Evolutionary conservation across 257 asterid species (phyloP), one percentile per base, ranked within the genome.

Genomic region (Ehretia macrophylla): DNA sequence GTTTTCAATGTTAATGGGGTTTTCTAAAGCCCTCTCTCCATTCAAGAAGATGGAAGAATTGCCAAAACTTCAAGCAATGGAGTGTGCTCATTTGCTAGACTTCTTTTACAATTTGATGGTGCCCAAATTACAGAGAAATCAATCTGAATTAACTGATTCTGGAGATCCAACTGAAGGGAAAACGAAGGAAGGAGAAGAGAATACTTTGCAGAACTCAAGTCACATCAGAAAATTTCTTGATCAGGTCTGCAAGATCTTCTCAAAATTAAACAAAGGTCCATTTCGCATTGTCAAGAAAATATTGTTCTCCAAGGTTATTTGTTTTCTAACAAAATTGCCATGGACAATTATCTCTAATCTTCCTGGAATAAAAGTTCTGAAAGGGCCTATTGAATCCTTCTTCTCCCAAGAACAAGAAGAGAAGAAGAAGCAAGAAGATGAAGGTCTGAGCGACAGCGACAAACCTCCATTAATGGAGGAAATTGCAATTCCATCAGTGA

Each of bases 341-440:
- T 77, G 73, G 79, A 71, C 62, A 12, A 23, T 87, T 8, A 27
- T 84, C n/a, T n/a, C n/a, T n/a, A n/a, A n/a, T n/a, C n/a, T n/a
- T n/a, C n/a, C n/a, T n/a, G n/a, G n/a, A n/a, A 4, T 82, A 50
- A 61, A 66, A 19, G 42, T 84, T 51, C 23, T 77, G 13, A 78
- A 62, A 51, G 80, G 70, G 12, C 71, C 75, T 32, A 39, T 82
- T 5, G 75, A 74, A 10, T 53, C 72, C 42, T 62, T 77, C 0
- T 16, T 81, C 63, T 27, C 77, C 39, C 68, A 57, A 22, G 81
- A 65, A 21, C 57, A 63, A 16, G 57, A 56, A n/a, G 49, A 56
- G 9, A 13, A 68, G 27, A n/a, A n/a, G n/a, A 50, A 55, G n/a
- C 72, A 45, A 0, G 67, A 55, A 18, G 73, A 70, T 6, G 55